Percentiles rank a stretch among this genome's conserved stretches.
Evolutionary conservation across 495 filamentous ascomycete genomes (phyloP).

Genomic region (Penicillium lividum): DNA sequence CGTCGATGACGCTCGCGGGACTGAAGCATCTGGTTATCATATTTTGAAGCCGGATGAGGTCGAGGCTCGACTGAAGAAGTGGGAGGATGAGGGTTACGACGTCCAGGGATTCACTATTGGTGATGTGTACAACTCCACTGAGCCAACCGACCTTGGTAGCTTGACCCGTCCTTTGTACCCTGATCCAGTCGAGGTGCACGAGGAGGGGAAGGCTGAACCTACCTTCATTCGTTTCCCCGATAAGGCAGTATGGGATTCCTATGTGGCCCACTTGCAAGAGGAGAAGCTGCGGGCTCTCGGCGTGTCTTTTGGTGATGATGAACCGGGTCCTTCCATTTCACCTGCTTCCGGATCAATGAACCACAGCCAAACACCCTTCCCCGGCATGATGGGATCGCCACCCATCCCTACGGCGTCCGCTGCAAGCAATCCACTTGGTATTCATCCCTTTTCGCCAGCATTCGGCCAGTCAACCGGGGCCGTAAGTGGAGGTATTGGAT

Average conservation of each 20-base stretch:
- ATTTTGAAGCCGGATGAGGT: constrained; percentile 63
- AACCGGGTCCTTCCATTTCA: constrained; percentile 67
- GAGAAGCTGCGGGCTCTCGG: constrained; percentile 89
- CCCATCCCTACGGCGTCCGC: constrained; percentile 53
- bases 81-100: constrained; percentile 76
- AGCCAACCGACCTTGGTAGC: constrained; percentile 37
- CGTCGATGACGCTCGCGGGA: constrained; percentile 62
- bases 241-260: constrained; percentile 74
- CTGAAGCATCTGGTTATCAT: constrained; percentile 56
- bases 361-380: constrained; percentile 54
- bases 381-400: constrained; percentile 57
- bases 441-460: constrained; percentile 46
- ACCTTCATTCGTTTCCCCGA: constrained; percentile 77
- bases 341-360: constrained; percentile 69
- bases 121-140: constrained; percentile 34
- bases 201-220: constrained; percentile 51
- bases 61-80: constrained; percentile 62
- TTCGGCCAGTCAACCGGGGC: constrained; percentile 55
- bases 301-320: constrained; percentile 74
- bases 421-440: constrained; percentile 42
- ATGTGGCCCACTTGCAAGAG: constrained; percentile 78
- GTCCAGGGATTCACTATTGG: constrained; percentile 69
- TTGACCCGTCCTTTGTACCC: constrained; percentile 78
- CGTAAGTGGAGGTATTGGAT: constrained; percentile 56
- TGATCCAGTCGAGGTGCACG: constrained; percentile 57